Evolutionary conservation across 2,329 filamentous ascomycete genomes (phyloP).

Genomic region (Aspergillus awamori): DNA sequence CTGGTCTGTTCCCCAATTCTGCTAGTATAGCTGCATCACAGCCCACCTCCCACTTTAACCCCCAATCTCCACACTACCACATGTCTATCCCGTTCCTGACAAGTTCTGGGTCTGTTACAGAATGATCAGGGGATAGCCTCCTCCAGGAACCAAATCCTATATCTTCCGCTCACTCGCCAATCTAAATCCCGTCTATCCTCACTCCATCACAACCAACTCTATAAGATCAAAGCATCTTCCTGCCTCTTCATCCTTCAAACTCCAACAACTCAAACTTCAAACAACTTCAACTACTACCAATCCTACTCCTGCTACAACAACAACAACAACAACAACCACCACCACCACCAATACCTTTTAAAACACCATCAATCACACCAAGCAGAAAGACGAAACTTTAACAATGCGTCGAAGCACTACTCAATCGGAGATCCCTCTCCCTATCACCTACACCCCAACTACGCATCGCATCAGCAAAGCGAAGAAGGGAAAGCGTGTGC

Average conservation of each 20-base stretch:
- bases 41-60: constrained; percentile 20
- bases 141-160: constrained; percentile 25
- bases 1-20: constrained; percentile 16
- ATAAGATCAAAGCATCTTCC: constrained; percentile 13
- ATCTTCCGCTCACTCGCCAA: constrained; percentile 26
- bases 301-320: constrained; percentile 6
- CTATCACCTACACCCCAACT: constrained; percentile 52
- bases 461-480: constrained; percentile 56
- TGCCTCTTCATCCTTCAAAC: constrained; percentile 9
- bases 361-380: constrained; percentile 21
- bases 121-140: constrained; percentile 28
- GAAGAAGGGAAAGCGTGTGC: constrained; percentile 56
- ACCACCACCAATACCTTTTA: not conserved
- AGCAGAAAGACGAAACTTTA: constrained; percentile 23
- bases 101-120: constrained; percentile 20
- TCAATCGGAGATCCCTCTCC: constrained; percentile 35
- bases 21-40: constrained; percentile 23
- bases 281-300: not conserved
- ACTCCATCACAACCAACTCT: constrained; percentile 23
- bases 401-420: constrained; percentile 34
- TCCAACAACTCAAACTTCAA: constrained; percentile 2
- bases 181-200: constrained; percentile 26
- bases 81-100: constrained; percentile 19
- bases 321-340: constrained; percentile 15
- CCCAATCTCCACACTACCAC: constrained; percentile 23